Conservation (phyloP, 1,284 basidiomycete species). For the Stygiomarasmius scandens region DNA sequence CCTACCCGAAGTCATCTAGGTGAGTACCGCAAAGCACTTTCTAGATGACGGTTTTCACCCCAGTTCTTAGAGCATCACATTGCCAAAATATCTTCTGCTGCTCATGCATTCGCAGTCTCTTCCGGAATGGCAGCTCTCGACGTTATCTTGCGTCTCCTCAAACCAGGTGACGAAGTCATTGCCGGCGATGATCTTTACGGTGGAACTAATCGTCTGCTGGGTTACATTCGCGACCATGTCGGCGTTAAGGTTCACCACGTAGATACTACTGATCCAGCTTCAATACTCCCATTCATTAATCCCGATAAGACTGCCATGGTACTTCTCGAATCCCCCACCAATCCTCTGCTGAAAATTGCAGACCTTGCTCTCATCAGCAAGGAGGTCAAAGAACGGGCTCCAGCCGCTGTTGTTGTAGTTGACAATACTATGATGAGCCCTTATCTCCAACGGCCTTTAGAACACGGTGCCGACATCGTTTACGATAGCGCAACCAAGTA, state of each 20-base stretch:
- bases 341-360: conserved; percentile 94
- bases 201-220: conserved; percentile 94
- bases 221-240: conserved; percentile 87
- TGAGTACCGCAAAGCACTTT: conserved; percentile 41
- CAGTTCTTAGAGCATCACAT: conserved; percentile 81
- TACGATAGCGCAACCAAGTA: conserved; percentile 99
- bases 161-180: conserved; percentile 93
- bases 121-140: conserved; percentile 99
- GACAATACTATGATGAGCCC: conserved; percentile 99
- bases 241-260: conserved; percentile 93
- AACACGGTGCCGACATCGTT: conserved; percentile 95
- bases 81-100: conserved; percentile 90
- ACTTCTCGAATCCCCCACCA: conserved; percentile 95
- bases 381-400: conserved; percentile 80
- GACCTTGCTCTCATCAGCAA: conserved; percentile 85
- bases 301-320: conserved; percentile 87
- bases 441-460: conserved; percentile 93
- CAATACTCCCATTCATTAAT: conserved; percentile 67
- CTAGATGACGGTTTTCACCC: conserved; percentile 9
- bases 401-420: conserved; percentile 86
- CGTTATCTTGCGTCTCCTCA: conserved; percentile 91
- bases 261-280: conserved; percentile 82
- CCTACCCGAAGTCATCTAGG: conserved; percentile 94
- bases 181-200: conserved; percentile 98
- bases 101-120: conserved; percentile 88